Conservation (phyloP, 2,329 filamentous ascomycete genomes). For the Fusarium sp. region DNA sequence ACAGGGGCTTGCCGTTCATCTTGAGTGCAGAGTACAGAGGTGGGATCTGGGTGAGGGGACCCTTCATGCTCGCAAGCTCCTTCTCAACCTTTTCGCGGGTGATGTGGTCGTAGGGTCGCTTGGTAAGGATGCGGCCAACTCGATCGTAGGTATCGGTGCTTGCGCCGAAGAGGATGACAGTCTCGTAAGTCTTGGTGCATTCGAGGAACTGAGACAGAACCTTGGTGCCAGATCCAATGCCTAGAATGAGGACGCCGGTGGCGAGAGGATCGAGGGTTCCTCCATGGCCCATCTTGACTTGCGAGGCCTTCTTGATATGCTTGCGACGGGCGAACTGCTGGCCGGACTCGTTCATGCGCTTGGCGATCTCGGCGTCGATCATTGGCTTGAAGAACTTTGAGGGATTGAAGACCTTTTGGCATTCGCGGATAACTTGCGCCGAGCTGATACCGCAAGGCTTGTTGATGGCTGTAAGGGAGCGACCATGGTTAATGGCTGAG, state of each 20-base stretch:
- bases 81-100: conserved; percentile 83
- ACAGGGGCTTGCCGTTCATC: conserved; percentile 92
- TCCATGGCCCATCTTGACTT: conserved; percentile 95
- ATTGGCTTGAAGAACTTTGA: conserved; percentile 84
- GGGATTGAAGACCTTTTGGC: conserved; percentile 85
- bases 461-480: conserved; percentile 78
- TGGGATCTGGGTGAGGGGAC: conserved; percentile 88
- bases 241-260: conserved; percentile 90
- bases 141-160: conserved; percentile 94
- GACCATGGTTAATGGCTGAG: conserved; percentile 21
- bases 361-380: conserved; percentile 72
- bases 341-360: conserved; percentile 67
- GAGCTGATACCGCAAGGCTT: conserved; percentile 91
- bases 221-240: conserved; percentile 90
- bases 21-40: conserved; percentile 94
- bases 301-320: conserved; percentile 67
- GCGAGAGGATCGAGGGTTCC: conserved; percentile 95
- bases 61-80: conserved; percentile 79
- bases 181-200: conserved; percentile 95
- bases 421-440: conserved; percentile 88
- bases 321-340: conserved; percentile 70
- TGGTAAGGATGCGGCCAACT: conserved; percentile 83
- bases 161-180: conserved; percentile 88
- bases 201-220: conserved; percentile 80
- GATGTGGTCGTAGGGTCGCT: conserved; percentile 82